phyloP scores from a whole-genome alignment of 164 flowering plant species.

The Dillenia suffruticosa region DNA sequence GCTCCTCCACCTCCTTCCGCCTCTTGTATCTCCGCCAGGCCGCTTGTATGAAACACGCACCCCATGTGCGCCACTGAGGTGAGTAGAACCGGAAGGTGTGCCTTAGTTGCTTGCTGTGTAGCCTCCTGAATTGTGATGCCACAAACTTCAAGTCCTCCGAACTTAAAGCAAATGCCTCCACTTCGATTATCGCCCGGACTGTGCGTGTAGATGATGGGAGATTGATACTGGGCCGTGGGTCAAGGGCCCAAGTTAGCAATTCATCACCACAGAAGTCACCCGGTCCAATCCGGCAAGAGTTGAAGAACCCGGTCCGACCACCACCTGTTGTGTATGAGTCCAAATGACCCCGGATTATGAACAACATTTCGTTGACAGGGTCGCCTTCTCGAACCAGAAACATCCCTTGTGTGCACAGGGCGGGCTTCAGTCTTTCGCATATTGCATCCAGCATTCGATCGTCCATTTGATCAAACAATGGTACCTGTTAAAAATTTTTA shows the following conservation, averaged over 20 bases:
- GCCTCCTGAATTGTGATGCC: slow-evolving; percentile 70
- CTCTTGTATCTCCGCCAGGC: slow-evolving; percentile 74
- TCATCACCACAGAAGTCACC: slow-evolving; percentile 98
- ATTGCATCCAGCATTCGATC: slow-evolving; percentile 88
- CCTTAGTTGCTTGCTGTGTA: slow-evolving; percentile 80
- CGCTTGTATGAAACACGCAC: slow-evolving; percentile 82
- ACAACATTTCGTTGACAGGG: slow-evolving; percentile 87
- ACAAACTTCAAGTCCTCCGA: slow-evolving; percentile 89
- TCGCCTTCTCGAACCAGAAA: slow-evolving; percentile 84
- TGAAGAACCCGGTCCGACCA: slow-evolving; percentile 95
- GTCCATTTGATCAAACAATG: slow-evolving; percentile 91
- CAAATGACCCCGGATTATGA: slow-evolving; percentile 84
- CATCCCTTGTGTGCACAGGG: slow-evolving; percentile 70
- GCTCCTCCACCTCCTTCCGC: slow-evolving; percentile 8
- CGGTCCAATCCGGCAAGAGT: slow-evolving; percentile 71
- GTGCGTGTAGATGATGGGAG: slow-evolving; percentile 90
- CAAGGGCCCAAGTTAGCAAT: slow-evolving; percentile 88
- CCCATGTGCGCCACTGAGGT: slow-evolving; percentile 93
- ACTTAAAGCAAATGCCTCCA: slow-evolving; percentile 76
- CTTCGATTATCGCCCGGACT: slow-evolving; percentile 71
- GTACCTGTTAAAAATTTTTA: slow-evolving; percentile 44
- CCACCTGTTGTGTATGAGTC: slow-evolving; percentile 91
- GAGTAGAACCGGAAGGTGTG: slow-evolving; percentile 86
- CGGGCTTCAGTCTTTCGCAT: slow-evolving; percentile 89
- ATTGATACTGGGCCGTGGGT: slow-evolving; percentile 58